Evolutionary conservation across 805 yeast species (phyloP).

Genomic region (Starmerella geochares): DNA sequence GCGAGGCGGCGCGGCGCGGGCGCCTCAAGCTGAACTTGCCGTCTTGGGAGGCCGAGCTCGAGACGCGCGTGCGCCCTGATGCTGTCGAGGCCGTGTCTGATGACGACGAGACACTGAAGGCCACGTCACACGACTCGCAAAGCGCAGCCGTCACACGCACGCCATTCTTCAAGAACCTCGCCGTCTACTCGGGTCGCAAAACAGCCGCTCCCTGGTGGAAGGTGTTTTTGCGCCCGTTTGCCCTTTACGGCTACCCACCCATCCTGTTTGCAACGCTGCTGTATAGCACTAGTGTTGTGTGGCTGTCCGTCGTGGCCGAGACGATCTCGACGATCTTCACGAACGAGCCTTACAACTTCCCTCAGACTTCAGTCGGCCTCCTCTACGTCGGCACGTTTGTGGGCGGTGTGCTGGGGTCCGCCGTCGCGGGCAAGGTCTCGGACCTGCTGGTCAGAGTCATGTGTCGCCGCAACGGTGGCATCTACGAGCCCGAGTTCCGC

Average conservation of each 20-base stretch:
- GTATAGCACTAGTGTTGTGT: constrained; percentile 50
- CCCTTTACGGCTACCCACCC: constrained; percentile 41
- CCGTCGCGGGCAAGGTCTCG: constrained; percentile 42
- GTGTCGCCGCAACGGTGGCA: constrained; percentile 41
- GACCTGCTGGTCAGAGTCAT: constrained; percentile 41
- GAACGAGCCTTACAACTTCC: constrained; percentile 38
- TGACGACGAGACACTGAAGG: neutral
- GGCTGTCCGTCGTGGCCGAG: constrained; percentile 55
- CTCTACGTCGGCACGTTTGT: constrained; percentile 47
- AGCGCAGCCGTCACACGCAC: constrained; percentile 6
- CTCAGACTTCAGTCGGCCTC: constrained; percentile 41
- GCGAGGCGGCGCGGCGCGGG: constrained; percentile 39
- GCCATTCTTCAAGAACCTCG: constrained; percentile 33
- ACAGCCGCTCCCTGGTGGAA: constrained; percentile 44
- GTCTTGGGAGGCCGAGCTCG: constrained; percentile 12
- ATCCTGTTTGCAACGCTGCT: constrained; percentile 43
- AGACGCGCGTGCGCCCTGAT: neutral
- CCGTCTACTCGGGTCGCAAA: constrained; percentile 42
- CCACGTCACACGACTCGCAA: neutral
- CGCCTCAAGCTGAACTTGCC: constrained; percentile 22
- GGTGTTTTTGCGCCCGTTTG: constrained; percentile 47
- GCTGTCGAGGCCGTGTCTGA: neutral
- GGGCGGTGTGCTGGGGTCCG: constrained; percentile 50
- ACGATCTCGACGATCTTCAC: constrained; percentile 43
- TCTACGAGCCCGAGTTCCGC: constrained; percentile 56